phyloP scores from a whole-genome alignment of 179 eudicot species.

The Beta lomatogona region DNA sequence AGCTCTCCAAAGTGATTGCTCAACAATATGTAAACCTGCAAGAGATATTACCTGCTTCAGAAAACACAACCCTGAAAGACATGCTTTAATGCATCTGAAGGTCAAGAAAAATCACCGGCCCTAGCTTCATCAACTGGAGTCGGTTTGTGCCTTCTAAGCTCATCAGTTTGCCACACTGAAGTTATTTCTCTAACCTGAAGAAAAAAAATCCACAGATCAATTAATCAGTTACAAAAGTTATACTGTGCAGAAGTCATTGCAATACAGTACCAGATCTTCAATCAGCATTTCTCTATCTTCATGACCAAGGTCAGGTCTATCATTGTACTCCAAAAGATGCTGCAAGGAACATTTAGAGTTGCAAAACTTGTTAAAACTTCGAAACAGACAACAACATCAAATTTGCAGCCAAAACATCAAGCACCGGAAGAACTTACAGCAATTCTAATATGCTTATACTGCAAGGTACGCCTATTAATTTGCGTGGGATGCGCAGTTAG shows the following conservation, averaged over 20 bases:
- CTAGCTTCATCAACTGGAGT: conserved; percentile 97
- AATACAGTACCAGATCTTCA: conserved; percentile 75
- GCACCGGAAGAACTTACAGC: conserved; percentile 52
- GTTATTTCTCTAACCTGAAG: conserved; percentile 86
- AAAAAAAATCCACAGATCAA: conserved; percentile 2
- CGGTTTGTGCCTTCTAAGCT: conserved; percentile 87
- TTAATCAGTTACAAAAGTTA: conserved; percentile 11
- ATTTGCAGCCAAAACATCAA: neutral
- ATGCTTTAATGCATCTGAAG: neutral
- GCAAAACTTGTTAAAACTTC: conserved; percentile 5
- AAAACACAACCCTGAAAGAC: neutral
- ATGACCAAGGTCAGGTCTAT: conserved; percentile 73
- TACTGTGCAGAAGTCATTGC: neutral
- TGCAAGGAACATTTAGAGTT: conserved; percentile 33
- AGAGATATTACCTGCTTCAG: neutral
- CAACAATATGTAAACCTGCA: conserved; percentile 79
- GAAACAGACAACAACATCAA: neutral
- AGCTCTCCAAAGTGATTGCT: conserved; percentile 96
- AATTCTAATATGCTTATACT: conserved; percentile 82
- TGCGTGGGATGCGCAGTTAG: conserved; percentile 97
- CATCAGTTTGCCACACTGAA: conserved; percentile 96
- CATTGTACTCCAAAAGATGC: conserved; percentile 88
- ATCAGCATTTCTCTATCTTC: conserved; percentile 89
- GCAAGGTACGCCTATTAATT: conserved; percentile 84
- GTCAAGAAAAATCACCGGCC: conserved; percentile 54